Percentiles rank a stretch among this genome's conserved stretches.
Conservation (phyloP, 306 rosid genomes). For the Cercis canadensis region DNA sequence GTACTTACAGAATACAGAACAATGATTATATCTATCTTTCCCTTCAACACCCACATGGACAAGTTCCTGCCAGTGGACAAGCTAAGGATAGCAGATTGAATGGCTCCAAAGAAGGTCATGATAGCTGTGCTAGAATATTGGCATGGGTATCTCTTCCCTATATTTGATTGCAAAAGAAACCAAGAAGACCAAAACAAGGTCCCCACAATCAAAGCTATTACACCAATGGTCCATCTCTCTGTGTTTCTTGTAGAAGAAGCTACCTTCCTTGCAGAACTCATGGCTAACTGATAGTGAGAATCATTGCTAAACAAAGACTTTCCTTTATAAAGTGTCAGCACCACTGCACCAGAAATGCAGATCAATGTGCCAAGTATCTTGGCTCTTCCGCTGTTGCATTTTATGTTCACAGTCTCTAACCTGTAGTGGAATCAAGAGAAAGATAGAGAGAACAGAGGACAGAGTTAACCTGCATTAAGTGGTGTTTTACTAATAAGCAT, state of each 20-base stretch:
- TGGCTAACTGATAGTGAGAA: conserved; percentile 37
- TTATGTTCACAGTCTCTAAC: conserved; percentile 73
- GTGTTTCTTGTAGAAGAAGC: conserved; percentile 37
- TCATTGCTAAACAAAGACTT: conserved; percentile 45
- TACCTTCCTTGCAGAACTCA: conserved; percentile 37
- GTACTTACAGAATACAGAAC: conserved; percentile 75
- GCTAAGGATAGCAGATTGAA: conserved; percentile 74
- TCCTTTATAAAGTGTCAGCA: conserved; percentile 74
- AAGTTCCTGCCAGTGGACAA: conserved; percentile 50
- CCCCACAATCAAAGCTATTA: conserved; percentile 68
- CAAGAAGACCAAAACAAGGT: conserved; percentile 83
- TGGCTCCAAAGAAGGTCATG: conserved; percentile 85
- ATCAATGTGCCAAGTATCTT: conserved; percentile 75
- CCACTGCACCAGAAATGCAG: conserved; percentile 70
- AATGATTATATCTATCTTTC: conserved; percentile 61
- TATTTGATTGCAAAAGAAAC: conserved; percentile 73
- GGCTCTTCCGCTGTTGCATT: conserved; percentile 74
- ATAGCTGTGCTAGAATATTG: conserved; percentile 88
- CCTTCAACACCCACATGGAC: conserved; percentile 76
- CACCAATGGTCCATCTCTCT: conserved; percentile 71
- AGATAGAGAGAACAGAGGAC: neutral
- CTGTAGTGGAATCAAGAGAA: conserved; percentile 42
- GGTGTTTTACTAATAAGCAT: neutral
- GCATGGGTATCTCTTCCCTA: conserved; percentile 78
- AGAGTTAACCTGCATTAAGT: conserved; percentile 16